Base-by-base conservation (phyloP, 169 alveolate genomes). In the Eimeria nieschulzi region DNA sequence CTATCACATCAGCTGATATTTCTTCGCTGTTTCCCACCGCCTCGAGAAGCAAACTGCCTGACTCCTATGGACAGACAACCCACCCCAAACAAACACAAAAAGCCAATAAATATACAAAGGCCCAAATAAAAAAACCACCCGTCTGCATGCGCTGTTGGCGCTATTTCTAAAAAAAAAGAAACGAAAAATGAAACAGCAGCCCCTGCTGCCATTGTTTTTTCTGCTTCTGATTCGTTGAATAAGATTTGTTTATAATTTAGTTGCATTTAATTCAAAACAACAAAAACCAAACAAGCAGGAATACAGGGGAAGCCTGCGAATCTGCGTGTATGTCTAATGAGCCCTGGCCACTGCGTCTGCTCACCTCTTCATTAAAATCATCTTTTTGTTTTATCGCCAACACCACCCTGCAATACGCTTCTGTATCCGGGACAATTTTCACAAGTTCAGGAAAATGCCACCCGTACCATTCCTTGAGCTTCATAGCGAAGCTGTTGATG, bases 401-500 rank as follows among this genome's bases (percentile, higher is more conserved):
- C 64, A 86, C 73, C 98, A 96, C 94, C 26, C 17, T 39, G 84
- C 76, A 55, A 63, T 90, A 90, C 3, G 75, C 90, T 66, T 86
- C 92, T 2, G 94, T 76, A 53, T 99, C 99, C 26, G 98, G 95
- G 64, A 59, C 76, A 64, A 98, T 98, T 95, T 97, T 98, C n/a
- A 98, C 97, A 26, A 98, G 97, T 95, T 99, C 99, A 51, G 99
- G 99, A 97, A 99, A 99, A 95, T 99, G 99, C 99, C 99, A 99
- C 53, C 99, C 99, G 94, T 99, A 99, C 97, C 97, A 96, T 91
- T 97, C 99, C 94, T 98, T 97, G 26, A 99, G 97, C 83, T 99
- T 97, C 99, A 99, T 99, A 33, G 99, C 99, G 90, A 98, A 99
- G 96, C 98, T 98, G 95, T 99, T 99, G 73, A 99, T 96, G 93